A percentile compares a stretch with the other conserved stretches of the same genome.
Evolutionary conservation across 2,329 filamentous ascomycete species (phyloP).

Genomic region (Alternaria incomplexa): DNA sequence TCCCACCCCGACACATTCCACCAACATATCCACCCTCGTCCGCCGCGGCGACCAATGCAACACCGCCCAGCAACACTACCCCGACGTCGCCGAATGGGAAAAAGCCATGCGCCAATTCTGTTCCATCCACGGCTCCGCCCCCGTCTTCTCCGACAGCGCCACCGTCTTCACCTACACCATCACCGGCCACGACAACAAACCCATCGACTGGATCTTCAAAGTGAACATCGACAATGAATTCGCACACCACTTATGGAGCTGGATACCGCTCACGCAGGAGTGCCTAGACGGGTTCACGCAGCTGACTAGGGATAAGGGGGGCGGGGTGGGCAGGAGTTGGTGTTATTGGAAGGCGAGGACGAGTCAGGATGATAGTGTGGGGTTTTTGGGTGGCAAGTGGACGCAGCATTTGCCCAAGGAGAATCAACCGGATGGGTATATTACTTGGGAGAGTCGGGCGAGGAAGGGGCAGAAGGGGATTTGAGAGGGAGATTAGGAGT

Average conservation of each 20-base stretch:
- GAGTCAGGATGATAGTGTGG: background rate
- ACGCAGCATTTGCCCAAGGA: background rate
- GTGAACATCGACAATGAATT: background rate
- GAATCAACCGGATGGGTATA: background rate
- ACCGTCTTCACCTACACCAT: background rate
- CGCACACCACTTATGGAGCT: background rate
- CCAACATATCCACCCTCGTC: background rate
- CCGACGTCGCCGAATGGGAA: background rate
- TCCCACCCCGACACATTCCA: background rate
- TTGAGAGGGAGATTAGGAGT: too few relatives aligned
- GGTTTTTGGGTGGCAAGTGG: background rate
- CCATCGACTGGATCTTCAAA: slow-evolving; percentile 7
- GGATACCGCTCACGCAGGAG: background rate
- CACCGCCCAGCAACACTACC: background rate
- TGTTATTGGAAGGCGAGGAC: background rate
- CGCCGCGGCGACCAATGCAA: background rate
- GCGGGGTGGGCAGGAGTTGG: background rate
- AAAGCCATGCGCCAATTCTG: background rate
- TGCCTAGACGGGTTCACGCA: background rate
- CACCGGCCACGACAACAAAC: background rate
- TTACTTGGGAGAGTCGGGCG: slow-evolving; percentile 6
- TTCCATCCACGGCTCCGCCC: background rate
- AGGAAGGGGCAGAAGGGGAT: background rate
- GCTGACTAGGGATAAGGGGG: background rate
- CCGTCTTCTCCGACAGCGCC: background rate